phyloP scores from a whole-genome alignment of 352 stramenopile species.

The Pythium periplocum region DNA sequence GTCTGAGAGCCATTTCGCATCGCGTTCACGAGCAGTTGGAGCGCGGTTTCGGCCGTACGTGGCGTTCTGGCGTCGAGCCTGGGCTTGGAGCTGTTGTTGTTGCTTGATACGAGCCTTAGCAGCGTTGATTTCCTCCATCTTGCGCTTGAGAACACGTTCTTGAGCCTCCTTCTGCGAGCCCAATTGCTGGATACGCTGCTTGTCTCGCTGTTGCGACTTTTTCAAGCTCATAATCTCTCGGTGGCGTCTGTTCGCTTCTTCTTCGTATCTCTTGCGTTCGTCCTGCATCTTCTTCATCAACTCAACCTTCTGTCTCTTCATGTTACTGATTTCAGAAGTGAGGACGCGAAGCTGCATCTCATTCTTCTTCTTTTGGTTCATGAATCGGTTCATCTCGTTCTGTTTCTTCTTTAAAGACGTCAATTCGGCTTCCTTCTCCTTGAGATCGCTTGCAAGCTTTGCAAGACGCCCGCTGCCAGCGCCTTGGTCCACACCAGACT shows the following conservation, averaged over 20 bases:
- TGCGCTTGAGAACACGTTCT: conserved; percentile 81
- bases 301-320: conserved; percentile 89
- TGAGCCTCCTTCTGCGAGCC: conserved; percentile 81
- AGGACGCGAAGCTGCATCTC: conserved; percentile 80
- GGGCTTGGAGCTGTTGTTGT: conserved; percentile 68
- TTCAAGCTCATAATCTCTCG: conserved; percentile 81
- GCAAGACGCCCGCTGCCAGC: conserved; percentile 46
- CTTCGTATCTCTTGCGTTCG: conserved; percentile 79
- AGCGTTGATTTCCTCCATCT: conserved; percentile 82
- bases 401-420: conserved; percentile 71
- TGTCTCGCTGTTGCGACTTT: conserved; percentile 74
- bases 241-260: conserved; percentile 70
- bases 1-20: conserved; percentile 80
- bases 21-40: conserved; percentile 14
- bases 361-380: conserved; percentile 84
- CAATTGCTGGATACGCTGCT: conserved; percentile 78
- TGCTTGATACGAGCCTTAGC: conserved; percentile 81
- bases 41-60: conserved; percentile 37
- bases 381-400: conserved; percentile 76
- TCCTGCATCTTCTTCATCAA: conserved; percentile 85
- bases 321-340: conserved; percentile 76
- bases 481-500: conserved; percentile 42
- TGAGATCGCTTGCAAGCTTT: conserved; percentile 71
- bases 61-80: conserved; percentile 64
- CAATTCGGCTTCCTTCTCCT: conserved; percentile 76